phyloP scores from a whole-genome alignment of 2,329 filamentous ascomycete genomes.

The Stagonosporopsis vannaccii region DNA sequence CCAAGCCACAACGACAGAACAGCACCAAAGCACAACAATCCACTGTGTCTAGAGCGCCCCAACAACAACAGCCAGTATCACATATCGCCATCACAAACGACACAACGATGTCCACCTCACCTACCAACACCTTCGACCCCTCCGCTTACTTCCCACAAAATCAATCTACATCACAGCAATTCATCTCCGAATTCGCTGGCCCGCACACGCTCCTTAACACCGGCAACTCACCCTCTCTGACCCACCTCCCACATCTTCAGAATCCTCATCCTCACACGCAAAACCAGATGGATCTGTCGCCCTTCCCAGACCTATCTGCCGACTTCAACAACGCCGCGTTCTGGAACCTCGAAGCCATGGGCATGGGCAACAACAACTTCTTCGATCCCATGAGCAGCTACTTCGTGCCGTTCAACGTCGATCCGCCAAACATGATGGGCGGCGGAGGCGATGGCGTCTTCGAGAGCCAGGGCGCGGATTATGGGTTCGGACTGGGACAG shows the following conservation, averaged over 20 bases:
- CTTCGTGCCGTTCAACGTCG: slow-evolving; percentile 94
- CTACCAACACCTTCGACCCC: slow-evolving; percentile 41
- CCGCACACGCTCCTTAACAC: slow-evolving; percentile 37
- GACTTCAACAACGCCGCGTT: slow-evolving; percentile 46
- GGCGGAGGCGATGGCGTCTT: slow-evolving; percentile 47
- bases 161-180: slow-evolving; percentile 38
- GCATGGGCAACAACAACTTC: slow-evolving; percentile 37
- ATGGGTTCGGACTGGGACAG: slow-evolving; percentile 33
- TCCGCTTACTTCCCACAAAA: slow-evolving; percentile 37
- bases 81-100: slow-evolving; percentile 16
- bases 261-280: slow-evolving; percentile 26
- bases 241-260: slow-evolving; percentile 36
- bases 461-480: slow-evolving; percentile 28
- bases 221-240: slow-evolving; percentile 39
- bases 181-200: slow-evolving; percentile 58
- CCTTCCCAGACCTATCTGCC: slow-evolving; percentile 43
- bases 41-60: slow-evolving; percentile 37
- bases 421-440: slow-evolving; percentile 63
- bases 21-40: slow-evolving; percentile 30
- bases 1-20: slow-evolving; percentile 28
- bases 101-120: slow-evolving; percentile 41
- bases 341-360: slow-evolving; percentile 46
- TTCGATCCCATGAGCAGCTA: slow-evolving; percentile 69
- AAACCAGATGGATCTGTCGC: slow-evolving; percentile 37
- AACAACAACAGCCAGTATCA: slow-evolving; percentile 30